Evolutionary conservation across 768 basidiomycete genomes (phyloP).

Genomic region (Hirschioporus abietinus): DNA sequence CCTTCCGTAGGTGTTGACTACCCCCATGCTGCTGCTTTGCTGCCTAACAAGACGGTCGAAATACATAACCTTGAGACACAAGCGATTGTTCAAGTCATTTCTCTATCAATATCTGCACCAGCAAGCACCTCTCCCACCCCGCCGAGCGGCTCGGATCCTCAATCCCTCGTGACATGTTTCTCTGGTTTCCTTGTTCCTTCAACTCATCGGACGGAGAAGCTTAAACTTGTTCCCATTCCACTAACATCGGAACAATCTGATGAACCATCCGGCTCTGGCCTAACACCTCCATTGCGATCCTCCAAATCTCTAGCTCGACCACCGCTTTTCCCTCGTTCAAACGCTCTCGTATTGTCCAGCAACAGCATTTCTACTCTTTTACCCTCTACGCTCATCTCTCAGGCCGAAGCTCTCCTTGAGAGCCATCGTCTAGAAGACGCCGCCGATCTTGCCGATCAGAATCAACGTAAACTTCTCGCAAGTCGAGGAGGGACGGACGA

Average conservation of each 20-base stretch:
- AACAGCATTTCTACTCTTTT: constrained; percentile 62
- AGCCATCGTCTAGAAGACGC: constrained; percentile 63
- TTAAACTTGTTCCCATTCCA: neutral
- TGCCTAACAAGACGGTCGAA: constrained; percentile 74
- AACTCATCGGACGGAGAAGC: constrained; percentile 32
- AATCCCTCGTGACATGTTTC: constrained; percentile 21
- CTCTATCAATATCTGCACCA: constrained; percentile 33
- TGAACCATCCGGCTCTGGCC: neutral
- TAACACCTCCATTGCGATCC: neutral
- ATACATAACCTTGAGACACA: constrained; percentile 79
- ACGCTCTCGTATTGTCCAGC: constrained; percentile 55
- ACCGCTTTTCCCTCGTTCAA: constrained; percentile 57
- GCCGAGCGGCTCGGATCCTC: constrained; percentile 23
- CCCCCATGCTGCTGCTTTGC: constrained; percentile 72
- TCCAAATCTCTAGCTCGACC: constrained; percentile 10
- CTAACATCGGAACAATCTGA: neutral
- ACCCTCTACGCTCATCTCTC: constrained; percentile 66
- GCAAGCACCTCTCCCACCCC: constrained; percentile 18
- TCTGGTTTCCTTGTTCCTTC: constrained; percentile 40
- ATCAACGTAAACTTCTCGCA: constrained; percentile 50
- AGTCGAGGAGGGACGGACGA: constrained; percentile 48
- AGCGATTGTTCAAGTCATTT: constrained; percentile 61
- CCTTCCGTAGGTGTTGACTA: constrained; percentile 62
- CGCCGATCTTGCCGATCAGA: constrained; percentile 53
- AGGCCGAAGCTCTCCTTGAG: constrained; percentile 63